Percentiles rank a stretch among this genome's conserved stretches.
Evolutionary conservation across 2,329 filamentous ascomycete genomes (phyloP).

Genomic region (Aspergillus caelatus): DNA sequence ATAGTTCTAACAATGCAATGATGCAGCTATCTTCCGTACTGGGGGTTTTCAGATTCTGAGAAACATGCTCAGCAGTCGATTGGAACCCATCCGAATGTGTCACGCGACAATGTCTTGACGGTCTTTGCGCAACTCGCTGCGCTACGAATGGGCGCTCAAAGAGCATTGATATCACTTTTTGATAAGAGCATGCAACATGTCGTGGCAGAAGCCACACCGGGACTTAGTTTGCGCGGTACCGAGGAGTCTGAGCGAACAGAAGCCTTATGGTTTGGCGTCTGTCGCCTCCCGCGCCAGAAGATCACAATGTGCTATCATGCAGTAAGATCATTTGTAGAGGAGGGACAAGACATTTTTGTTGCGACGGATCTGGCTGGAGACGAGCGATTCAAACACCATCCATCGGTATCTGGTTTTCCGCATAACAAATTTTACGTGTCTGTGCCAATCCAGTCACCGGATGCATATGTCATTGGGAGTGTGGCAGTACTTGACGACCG

Average conservation of each 20-base stretch:
- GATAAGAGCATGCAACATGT: constrained; percentile 30
- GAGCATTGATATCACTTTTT: constrained; percentile 32
- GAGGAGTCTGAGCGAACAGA: constrained; percentile 11
- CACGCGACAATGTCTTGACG: constrained; percentile 26
- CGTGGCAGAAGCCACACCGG: constrained; percentile 30
- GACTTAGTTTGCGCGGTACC: constrained; percentile 16
- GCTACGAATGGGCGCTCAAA: constrained; percentile 25
- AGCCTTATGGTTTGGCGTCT: constrained; percentile 23
- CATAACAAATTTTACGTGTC: constrained; percentile 22
- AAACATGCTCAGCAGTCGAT: constrained; percentile 22
- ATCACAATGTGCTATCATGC: constrained; percentile 23
- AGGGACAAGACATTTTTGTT: constrained; percentile 12
- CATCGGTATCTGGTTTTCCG: constrained; percentile 16
- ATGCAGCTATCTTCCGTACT: constrained; percentile 23
- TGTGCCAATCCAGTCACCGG: constrained; percentile 20
- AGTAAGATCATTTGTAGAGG: constrained; percentile 14
- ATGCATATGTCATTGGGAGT: constrained; percentile 21
- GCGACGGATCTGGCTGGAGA: constrained; percentile 18
- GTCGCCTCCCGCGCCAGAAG: constrained; percentile 17
- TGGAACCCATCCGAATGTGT: constrained; percentile 18
- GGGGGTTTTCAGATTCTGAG: constrained; percentile 22
- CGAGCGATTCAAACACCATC: constrained; percentile 11
- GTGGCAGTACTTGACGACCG: constrained; percentile 21
- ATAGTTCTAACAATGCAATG: background rate
- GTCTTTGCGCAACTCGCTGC: constrained; percentile 32